phyloP scores from a whole-genome alignment of 805 yeast species.

The Kodamaea restingae region DNA sequence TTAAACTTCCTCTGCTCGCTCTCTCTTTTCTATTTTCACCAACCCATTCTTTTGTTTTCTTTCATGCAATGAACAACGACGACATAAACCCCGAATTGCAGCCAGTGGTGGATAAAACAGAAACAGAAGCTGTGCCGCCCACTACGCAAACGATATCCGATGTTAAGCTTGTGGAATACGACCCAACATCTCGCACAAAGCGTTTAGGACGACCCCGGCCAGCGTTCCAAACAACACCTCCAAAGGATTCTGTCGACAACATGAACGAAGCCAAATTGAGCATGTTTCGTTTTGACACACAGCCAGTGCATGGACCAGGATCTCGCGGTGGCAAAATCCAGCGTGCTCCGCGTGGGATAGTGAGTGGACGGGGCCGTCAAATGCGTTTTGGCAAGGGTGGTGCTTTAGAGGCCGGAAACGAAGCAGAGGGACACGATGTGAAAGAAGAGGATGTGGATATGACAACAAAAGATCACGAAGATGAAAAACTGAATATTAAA shows the following conservation, averaged over 20 bases:
- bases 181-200: slow-evolving; percentile 28
- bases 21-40: background rate
- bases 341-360: slow-evolving; percentile 22
- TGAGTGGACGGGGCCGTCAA: slow-evolving; percentile 12
- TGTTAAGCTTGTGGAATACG: slow-evolving; percentile 26
- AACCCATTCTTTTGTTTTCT: background rate
- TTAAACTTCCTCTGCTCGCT: no score
- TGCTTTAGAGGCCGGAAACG: background rate
- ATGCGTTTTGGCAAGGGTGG: slow-evolving; percentile 6
- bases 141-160: background rate
- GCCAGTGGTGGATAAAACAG: background rate
- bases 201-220: slow-evolving; percentile 36
- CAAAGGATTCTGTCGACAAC: slow-evolving; percentile 23
- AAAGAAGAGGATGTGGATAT: background rate
- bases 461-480: no score
- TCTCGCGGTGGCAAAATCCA: slow-evolving; percentile 34
- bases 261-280: slow-evolving; percentile 27
- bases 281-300: slow-evolving; percentile 31
- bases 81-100: slow-evolving; percentile 5
- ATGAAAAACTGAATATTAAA: no score
- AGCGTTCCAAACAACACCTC: slow-evolving; percentile 15
- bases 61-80: background rate
- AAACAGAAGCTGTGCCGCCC: background rate
- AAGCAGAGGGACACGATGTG: background rate
- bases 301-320: slow-evolving; percentile 37